Conservation (phyloP, 352 stramenopile genomes). For the Blastocystis sp. region DNA sequence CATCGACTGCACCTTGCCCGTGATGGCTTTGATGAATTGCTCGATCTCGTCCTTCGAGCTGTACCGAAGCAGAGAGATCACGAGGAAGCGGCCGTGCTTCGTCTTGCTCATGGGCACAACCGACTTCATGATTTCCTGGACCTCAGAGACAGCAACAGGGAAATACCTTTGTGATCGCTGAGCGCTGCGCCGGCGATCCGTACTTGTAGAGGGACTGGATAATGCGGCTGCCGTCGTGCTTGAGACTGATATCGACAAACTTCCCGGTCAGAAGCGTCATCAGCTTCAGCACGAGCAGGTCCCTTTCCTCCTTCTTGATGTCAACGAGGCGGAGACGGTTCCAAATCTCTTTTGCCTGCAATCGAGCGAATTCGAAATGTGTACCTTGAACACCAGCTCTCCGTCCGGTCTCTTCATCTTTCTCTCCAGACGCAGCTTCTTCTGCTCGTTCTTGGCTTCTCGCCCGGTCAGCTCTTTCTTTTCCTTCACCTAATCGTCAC, state of each 20-base stretch:
- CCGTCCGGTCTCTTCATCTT: conserved; percentile 70
- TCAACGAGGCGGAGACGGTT: conserved; percentile 60
- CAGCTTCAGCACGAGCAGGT: conserved; percentile 44
- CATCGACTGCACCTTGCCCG: conserved; percentile 53
- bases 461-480: conserved; percentile 55
- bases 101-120: conserved; percentile 59
- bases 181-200: conserved; percentile 56
- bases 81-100: conserved; percentile 67
- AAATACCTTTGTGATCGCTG: conserved; percentile 21
- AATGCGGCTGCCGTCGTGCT: conserved; percentile 72
- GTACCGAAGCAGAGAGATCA: conserved; percentile 61
- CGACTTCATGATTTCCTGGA: conserved; percentile 49
- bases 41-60: conserved; percentile 65
- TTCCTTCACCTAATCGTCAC: conserved; percentile 11
- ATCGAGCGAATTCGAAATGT: background rate
- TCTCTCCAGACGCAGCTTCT: conserved; percentile 50
- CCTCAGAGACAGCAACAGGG: background rate
- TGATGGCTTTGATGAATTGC: conserved; percentile 53
- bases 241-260: conserved; percentile 63
- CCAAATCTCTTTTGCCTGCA: conserved; percentile 72
- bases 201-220: conserved; percentile 72
- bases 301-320: conserved; percentile 54
- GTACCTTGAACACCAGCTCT: conserved; percentile 66
- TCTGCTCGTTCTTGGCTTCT: conserved; percentile 71
- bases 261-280: conserved; percentile 67